Base-by-base conservation (phyloP, 192 early-diverging fungal genomes). In the Kappamyces sp. region DNA sequence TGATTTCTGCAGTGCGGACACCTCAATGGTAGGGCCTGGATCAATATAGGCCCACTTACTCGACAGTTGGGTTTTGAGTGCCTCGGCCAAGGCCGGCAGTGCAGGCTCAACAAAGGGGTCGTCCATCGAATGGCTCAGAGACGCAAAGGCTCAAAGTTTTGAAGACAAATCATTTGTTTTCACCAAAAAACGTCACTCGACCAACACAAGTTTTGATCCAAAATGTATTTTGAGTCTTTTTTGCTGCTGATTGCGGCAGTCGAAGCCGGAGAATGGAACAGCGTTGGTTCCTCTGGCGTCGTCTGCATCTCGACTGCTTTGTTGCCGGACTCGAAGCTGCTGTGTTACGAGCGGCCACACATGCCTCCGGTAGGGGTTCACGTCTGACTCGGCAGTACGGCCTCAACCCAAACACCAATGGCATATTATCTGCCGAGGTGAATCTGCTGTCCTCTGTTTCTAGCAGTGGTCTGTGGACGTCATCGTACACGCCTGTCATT, bases 281-380 rank as follows among this genome's bases (percentile, higher is more conserved):
- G 23, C 23, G 44, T 23, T 46, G 44, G 44, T n/a, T n/a, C 12
- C 44, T 46, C 44, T n/a, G 63, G 59, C 32, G n/a, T 63, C 2
- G 15, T 61, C 8, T 72, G 70, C 51, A 47, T 72, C 32, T 66
- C 66, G 44, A 34, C 32, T 7, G 40, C 51, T 2, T 61, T 69
- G 34, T 51, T 68, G 1, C 51, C 66, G 5, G 46, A 44, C 9
- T 39, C 37, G 36, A n/a, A 55, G 40, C 59, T 72, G 39, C n/a
- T 72, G 33, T 72, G 70, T 57, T 50, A 67, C 33, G 70, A 72
- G 47, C 35, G 70, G 2, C 70, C 70, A 15, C 70, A 72, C 40
- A n/a, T 46, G 23, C 23, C 23, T 23, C 23, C 23, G 23, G 23
- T 23, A 23, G 23, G 23, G 23, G 23, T 23, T 23, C 23, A 23